Conservation (phyloP, 225 moss, liverwort and hornwort genomes). For the Sphagnum contortum region DNA sequence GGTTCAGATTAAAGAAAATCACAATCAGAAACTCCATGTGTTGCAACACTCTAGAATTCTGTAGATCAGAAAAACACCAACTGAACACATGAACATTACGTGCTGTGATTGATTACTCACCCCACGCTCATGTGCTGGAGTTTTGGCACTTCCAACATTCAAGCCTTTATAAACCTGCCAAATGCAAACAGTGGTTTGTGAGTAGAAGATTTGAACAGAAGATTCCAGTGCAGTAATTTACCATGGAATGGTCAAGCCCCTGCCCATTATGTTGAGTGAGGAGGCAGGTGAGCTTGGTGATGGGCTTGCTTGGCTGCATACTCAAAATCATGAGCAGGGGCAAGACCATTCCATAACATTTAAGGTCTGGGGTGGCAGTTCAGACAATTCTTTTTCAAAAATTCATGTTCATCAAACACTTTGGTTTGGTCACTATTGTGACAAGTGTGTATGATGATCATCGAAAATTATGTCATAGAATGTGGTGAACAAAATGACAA, state of each 20-base stretch:
- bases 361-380: background rate
- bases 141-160: conserved; percentile 53
- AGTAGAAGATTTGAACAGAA: background rate
- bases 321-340: background rate
- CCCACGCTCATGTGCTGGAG: conserved; percentile 34
- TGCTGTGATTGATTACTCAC: conserved; percentile 11
- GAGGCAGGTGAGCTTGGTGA: too few relatives aligned
- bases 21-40: background rate
- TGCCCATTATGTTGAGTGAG: too few relatives aligned
- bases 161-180: conserved; percentile 47
- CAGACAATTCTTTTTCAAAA: background rate
- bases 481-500: background rate
- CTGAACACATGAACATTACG: background rate
- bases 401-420: background rate
- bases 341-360: background rate
- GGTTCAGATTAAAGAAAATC: background rate
- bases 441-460: background rate
- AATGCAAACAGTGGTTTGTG: background rate
- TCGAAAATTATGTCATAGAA: background rate
- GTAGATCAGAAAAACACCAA: background rate
- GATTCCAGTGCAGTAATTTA: background rate
- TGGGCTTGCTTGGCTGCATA: too few relatives aligned
- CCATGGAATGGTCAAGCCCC: too few relatives aligned
- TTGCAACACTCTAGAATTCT: background rate
- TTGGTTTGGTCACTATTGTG: background rate